Evolutionary conservation across 192 early-diverging fungal genomes (phyloP).

Genomic region (Rhizophagus sp.): DNA sequence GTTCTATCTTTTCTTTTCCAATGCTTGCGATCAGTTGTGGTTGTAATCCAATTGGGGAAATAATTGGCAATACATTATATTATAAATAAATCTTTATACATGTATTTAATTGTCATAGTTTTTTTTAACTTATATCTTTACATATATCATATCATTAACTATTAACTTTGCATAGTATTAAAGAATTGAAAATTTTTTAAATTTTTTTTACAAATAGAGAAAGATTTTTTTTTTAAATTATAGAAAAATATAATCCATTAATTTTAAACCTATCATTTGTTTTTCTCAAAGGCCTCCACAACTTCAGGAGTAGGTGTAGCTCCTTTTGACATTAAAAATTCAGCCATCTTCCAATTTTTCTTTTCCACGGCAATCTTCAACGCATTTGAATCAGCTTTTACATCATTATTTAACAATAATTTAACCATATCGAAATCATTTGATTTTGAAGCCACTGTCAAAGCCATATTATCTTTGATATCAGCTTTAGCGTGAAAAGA

Average conservation of each 20-base stretch:
- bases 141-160: no score
- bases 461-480: conserved; percentile 37
- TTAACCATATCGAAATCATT: conserved; percentile 37
- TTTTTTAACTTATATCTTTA: no score
- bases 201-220: background rate
- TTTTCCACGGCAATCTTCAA: conserved; percentile 38
- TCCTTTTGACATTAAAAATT: conserved; percentile 42
- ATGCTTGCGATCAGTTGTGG: conserved; percentile 44
- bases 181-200: no score
- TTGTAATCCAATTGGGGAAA: conserved; percentile 9
- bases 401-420: conserved; percentile 39
- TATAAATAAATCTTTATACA: background rate
- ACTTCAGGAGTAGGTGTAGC: conserved; percentile 21
- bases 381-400: conserved; percentile 35
- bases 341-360: conserved; percentile 36
- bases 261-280: background rate
- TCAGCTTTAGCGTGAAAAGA: conserved; percentile 33
- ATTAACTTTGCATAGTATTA: no score
- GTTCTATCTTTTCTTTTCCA: conserved; percentile 58
- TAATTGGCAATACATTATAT: background rate
- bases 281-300: background rate
- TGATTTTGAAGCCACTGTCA: conserved; percentile 29
- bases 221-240: background rate
- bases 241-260: background rate
- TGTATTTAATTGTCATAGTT: no score